Conservation (phyloP, 495 filamentous ascomycete genomes). For the Apiosordaria backusii region DNA sequence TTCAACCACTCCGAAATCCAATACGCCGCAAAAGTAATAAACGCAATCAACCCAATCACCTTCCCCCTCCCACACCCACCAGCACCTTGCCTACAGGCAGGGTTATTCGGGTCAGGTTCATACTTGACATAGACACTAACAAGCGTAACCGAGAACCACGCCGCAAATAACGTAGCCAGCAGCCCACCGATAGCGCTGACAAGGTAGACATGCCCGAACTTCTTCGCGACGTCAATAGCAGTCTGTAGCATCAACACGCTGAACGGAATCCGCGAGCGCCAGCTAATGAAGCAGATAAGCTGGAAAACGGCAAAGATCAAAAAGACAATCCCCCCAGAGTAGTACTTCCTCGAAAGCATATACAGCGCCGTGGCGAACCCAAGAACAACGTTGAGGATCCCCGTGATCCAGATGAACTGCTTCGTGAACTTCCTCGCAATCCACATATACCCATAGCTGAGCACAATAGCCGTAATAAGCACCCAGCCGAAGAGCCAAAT, state of each 20-base stretch:
- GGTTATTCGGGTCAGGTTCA: slow-evolving; percentile 60
- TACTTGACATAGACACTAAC: slow-evolving; percentile 76
- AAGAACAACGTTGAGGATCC: slow-evolving; percentile 81
- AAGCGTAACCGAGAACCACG: slow-evolving; percentile 58
- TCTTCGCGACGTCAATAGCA: slow-evolving; percentile 78
- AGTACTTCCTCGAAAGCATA: slow-evolving; percentile 66
- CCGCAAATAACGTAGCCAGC: slow-evolving; percentile 66
- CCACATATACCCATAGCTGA: slow-evolving; percentile 74
- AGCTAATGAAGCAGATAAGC: slow-evolving; percentile 53
- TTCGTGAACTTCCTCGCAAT: slow-evolving; percentile 79
- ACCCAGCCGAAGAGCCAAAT: slow-evolving; percentile 79
- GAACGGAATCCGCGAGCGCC: slow-evolving; percentile 86
- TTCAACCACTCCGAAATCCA: slow-evolving; percentile 92
- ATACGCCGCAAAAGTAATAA: slow-evolving; percentile 84
- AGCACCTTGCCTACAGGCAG: slow-evolving; percentile 58
- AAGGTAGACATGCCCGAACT: slow-evolving; percentile 78
- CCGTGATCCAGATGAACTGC: slow-evolving; percentile 86
- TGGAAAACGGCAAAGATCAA: slow-evolving; percentile 67
- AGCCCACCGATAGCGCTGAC: slow-evolving; percentile 79
- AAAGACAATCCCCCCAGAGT: slow-evolving; percentile 80
- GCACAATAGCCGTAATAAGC: slow-evolving; percentile 63
- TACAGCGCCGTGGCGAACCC: slow-evolving; percentile 61
- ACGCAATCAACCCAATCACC: slow-evolving; percentile 79
- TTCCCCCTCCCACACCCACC: slow-evolving; percentile 71
- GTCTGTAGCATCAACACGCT: slow-evolving; percentile 86